These are phyloP conservation scores for Mucor irregularis DNA, from an alignment of 371 early-diverging fungal genomes.

Conservation along the genomic window DNA sequence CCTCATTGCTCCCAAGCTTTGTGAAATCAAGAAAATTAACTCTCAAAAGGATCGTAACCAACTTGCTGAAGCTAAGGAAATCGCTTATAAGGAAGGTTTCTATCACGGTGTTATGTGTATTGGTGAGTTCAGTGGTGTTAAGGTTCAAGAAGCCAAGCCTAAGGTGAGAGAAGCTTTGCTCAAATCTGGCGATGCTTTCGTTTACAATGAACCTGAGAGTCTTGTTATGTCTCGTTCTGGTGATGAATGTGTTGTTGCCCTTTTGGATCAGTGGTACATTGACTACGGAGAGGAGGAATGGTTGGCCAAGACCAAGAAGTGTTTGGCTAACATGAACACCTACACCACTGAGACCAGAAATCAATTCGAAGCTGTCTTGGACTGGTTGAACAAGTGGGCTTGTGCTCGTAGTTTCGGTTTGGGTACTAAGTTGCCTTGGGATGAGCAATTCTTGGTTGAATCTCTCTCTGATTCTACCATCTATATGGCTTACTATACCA, in stretches of 20 bases:
- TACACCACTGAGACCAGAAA: constrained; percentile 87
- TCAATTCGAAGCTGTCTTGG: constrained; percentile 87
- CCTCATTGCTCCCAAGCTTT: constrained; percentile 80
- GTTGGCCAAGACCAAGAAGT: constrained; percentile 82
- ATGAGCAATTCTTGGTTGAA: constrained; percentile 96
- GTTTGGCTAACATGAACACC: constrained; percentile 84
- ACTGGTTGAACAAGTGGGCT: constrained; percentile 99
- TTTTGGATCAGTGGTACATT: constrained; percentile 99
- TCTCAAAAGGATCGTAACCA: constrained; percentile 92
- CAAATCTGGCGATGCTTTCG: constrained; percentile 72
- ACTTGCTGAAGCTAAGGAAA: constrained; percentile 92
- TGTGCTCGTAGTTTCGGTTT: constrained; percentile 98
- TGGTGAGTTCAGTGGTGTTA: constrained; percentile 78
- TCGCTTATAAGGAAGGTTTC: constrained; percentile 97
- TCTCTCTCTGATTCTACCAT: constrained; percentile 99
- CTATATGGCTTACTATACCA: constrained; percentile 99
- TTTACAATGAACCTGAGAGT: constrained; percentile 97
- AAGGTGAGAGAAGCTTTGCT: constrained; percentile 81
- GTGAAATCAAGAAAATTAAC: constrained; percentile 91
- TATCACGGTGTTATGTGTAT: constrained; percentile 90
- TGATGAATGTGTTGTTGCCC: constrained; percentile 98
- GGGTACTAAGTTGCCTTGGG: constrained; percentile 98
- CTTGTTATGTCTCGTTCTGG: constrained; percentile 96
- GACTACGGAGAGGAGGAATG: constrained; percentile 97
- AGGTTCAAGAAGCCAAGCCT: constrained; percentile 93